These are phyloP conservation scores for Eleusine coracana DNA, from an alignment of 176 grass and related monocot species.

Conservation along the genomic window DNA sequence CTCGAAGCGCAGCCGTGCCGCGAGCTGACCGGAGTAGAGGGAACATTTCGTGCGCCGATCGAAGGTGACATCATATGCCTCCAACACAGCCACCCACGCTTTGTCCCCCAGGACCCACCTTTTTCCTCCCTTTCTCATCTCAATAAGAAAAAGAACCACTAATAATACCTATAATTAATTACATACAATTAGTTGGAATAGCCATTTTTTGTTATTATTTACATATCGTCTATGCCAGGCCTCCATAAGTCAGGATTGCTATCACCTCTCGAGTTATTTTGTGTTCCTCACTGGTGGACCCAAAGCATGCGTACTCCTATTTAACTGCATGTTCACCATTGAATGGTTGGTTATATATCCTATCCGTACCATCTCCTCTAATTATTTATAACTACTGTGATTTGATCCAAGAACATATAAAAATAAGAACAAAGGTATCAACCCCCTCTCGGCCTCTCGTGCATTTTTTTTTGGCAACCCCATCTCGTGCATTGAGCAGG, in stretches of 20 bases:
- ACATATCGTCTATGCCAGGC: no score
- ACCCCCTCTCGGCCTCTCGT: no score
- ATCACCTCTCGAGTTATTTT: background rate
- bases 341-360: background rate
- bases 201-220: no score
- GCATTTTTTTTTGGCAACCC: background rate
- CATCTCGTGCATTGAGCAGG: background rate
- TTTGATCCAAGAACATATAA: conserved; percentile 16
- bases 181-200: no score
- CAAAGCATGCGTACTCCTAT: background rate
- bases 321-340: conserved; percentile 12
- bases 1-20: conserved; percentile 19
- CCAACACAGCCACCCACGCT: conserved; percentile 6
- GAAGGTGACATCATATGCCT: conserved; percentile 38
- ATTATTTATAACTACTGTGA: conserved; percentile 21
- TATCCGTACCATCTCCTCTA: background rate
- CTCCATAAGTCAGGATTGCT: background rate
- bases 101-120: background rate
- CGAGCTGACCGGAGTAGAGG: conserved; percentile 24
- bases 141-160: background rate
- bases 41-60: conserved; percentile 41
- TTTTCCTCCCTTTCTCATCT: no score
- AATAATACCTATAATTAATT: no score
- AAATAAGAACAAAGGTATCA: background rate
- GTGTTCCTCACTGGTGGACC: background rate